phyloP scores from a whole-genome alignment of 2,329 filamentous ascomycete genomes.

The Mycosphaerella sp. region DNA sequence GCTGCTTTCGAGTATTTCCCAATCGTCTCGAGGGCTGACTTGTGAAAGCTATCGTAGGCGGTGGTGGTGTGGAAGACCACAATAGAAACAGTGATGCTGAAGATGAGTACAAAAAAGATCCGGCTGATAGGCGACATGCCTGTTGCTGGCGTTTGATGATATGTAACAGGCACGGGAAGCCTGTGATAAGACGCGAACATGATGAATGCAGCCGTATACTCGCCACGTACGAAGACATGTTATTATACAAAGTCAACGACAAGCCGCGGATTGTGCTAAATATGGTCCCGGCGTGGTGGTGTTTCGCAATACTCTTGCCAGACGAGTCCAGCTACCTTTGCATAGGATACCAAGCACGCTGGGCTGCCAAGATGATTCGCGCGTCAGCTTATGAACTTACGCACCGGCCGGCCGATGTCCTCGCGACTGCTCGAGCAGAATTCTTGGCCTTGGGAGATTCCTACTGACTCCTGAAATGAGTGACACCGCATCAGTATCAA shows the following conservation, averaged over 20 bases:
- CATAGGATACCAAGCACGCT: slow-evolving; percentile 2
- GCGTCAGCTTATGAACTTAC: background rate
- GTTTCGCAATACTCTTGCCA: background rate
- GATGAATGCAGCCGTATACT: background rate
- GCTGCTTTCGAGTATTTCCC: background rate
- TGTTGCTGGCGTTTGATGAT: background rate
- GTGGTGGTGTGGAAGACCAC: background rate
- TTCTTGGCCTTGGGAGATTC: background rate
- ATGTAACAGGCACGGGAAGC: background rate
- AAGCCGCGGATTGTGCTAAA: background rate
- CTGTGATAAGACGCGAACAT: background rate
- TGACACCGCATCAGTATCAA: background rate
- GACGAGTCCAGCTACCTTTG: background rate
- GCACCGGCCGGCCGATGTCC: background rate
- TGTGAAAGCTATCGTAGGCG: background rate
- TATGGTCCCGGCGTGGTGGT: background rate
- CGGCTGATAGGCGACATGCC: background rate
- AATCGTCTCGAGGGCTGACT: background rate
- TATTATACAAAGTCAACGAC: background rate
- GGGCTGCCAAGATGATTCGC: slow-evolving; percentile 6
- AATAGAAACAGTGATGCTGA: background rate
- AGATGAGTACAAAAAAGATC: background rate
- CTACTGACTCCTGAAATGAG: background rate
- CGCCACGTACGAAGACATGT: background rate
- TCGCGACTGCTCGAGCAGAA: slow-evolving; percentile 7